Percentiles rank a stretch among this genome's conserved stretches.
phyloP scores from a whole-genome alignment of 1,284 basidiomycete genomes.

The Blastosporella zonata region DNA sequence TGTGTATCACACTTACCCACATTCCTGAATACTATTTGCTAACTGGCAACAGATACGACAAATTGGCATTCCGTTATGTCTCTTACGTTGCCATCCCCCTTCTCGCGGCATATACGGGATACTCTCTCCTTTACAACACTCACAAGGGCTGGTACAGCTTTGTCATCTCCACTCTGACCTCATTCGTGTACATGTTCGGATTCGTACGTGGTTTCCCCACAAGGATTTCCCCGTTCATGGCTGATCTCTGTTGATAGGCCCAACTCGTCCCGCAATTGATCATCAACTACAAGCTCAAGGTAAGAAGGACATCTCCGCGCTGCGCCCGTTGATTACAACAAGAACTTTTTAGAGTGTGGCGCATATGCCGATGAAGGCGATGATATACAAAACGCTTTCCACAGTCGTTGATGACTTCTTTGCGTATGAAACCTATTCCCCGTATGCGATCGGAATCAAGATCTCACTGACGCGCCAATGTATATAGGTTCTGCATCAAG shows the following conservation, averaged over 20 bases:
- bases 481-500: conserved; percentile 81
- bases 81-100: conserved; percentile 84
- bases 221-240: conserved; percentile 16
- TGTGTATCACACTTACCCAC: conserved; percentile 37
- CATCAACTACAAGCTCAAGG: conserved; percentile 96
- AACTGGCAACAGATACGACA: conserved; percentile 65
- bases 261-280: conserved; percentile 91
- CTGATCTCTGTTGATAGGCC: conserved; percentile 44
- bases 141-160: conserved; percentile 97
- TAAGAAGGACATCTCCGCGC: conserved; percentile 27
- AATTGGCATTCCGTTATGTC: conserved; percentile 87
- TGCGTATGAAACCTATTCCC: conserved; percentile 50
- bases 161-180: conserved; percentile 82
- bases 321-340: conserved; percentile 3
- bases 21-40: conserved; percentile 15
- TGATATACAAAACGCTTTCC: conserved; percentile 91
- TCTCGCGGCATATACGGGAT: conserved; percentile 83
- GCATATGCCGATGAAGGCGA: conserved; percentile 95
- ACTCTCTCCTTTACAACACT: conserved; percentile 86
- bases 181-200: conserved; percentile 95
- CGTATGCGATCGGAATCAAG: not conserved
- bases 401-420: conserved; percentile 94
- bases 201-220: conserved; percentile 62
- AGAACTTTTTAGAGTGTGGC: conserved; percentile 65
- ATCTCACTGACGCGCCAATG: conserved; percentile 14